These are phyloP conservation scores for Xylaria sp. DNA, from an alignment of 2,329 filamentous ascomycete species.

Conservation along the genomic window DNA sequence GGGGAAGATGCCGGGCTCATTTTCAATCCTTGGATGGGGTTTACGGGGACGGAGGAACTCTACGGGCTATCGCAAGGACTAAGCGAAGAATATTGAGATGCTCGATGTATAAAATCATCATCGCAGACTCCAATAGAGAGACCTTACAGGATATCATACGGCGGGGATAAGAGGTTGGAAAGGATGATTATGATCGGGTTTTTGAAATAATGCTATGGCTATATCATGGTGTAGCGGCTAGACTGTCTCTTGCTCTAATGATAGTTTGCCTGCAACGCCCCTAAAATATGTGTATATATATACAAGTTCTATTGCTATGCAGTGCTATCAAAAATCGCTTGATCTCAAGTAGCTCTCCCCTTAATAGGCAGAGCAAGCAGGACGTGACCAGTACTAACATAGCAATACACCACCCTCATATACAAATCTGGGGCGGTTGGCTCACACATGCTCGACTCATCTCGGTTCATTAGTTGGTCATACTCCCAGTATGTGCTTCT, in stretches of 20 bases:
- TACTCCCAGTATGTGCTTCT: too few relatives aligned
- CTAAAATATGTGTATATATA: too few relatives aligned
- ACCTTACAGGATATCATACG: too few relatives aligned
- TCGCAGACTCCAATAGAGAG: too few relatives aligned
- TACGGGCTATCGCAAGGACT: constrained; percentile 31
- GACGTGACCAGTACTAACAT: too few relatives aligned
- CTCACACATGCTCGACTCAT: too few relatives aligned
- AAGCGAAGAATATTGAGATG: constrained; percentile 35
- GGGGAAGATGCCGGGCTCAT: constrained; percentile 37
- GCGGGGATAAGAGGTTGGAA: too few relatives aligned
- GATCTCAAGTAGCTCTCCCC: neutral
- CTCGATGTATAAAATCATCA: neutral
- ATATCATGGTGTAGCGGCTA: neutral
- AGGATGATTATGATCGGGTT: too few relatives aligned
- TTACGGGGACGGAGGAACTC: constrained; percentile 36
- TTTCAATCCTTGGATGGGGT: constrained; percentile 41
- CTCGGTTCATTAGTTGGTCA: too few relatives aligned
- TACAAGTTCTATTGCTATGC: constrained; percentile 4
- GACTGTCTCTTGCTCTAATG: neutral
- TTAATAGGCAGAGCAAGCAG: neutral
- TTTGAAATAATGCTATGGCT: constrained; percentile 10
- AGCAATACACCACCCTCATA: too few relatives aligned
- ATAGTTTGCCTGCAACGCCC: neutral
- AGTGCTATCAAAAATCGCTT: constrained; percentile 5
- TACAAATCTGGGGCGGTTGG: too few relatives aligned